Evolutionary conservation across 768 basidiomycete genomes (phyloP), one percentile per base, ranked within the genome.

Genomic region (Hypholoma fasciculare): DNA sequence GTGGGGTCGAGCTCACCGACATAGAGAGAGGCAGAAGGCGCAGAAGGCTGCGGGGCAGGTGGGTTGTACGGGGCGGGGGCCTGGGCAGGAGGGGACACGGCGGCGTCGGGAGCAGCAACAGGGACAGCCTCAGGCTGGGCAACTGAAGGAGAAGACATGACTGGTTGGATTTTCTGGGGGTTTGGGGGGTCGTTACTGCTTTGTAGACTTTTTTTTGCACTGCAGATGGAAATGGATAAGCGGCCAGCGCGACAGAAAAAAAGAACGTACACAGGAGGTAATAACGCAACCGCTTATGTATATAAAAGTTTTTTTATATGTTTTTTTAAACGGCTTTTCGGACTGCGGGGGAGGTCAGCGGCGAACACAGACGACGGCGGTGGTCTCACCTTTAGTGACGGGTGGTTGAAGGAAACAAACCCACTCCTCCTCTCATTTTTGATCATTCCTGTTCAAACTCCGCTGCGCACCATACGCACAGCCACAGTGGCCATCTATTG

Each of bases 1-100:
- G 92, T 90, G 67, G 92, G 89, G 77, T 98, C 97, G 65, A 99
- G 90, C 79, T 99, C 97, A 59, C 97, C 97, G 62, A 99, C 97
- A 78, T 99, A 99, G 67, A 99, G 92, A 58, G 95, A 97, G 20
- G 92, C 92, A 53, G 92, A 93, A 20, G 92, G 91, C 58, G 88
- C 80, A 59, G 90, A 81, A 42, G 86, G 77, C 57, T 81, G 81
- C 30, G 82, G 79, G 58, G 80, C 76, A 70, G 84, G 81, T 46
- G 85, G 77, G 64, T 84, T 83, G 72, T 87, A 84, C 40, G 87
- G 78, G 43, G 81, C 79, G 56, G 81, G 72, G 27, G 82, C 77
- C 38, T 78, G 72, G 59, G 82, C 74, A 58, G 63, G 63, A 16
- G 63, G 63, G 44, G 63, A 61, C 34, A 76, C 66, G 56, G 80